A percentile compares a stretch with the other conserved stretches of the same genome.
Evolutionary conservation across 371 early-diverging fungal species (phyloP).

Genomic region (Haplosporangium sp.): DNA sequence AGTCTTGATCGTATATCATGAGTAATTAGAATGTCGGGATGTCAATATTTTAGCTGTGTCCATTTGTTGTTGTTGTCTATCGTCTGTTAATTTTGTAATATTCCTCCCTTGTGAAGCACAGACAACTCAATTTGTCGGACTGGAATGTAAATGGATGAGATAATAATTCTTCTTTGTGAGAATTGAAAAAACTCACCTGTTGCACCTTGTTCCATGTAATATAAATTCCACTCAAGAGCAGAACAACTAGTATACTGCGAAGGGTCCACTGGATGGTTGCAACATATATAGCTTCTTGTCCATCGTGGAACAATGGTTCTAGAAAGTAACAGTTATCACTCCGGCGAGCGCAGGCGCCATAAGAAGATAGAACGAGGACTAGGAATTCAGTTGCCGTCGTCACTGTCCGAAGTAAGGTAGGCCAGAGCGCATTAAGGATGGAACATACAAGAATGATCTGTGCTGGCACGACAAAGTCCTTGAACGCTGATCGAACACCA

Average conservation of each 20-base stretch:
- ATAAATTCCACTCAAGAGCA: slow-evolving; percentile 24
- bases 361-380: slow-evolving; percentile 44
- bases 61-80: neutral
- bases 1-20: too few relatives aligned
- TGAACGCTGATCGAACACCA: slow-evolving; percentile 53
- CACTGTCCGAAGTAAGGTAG: slow-evolving; percentile 24
- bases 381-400: slow-evolving; percentile 39
- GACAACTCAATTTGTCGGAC: slow-evolving; percentile 1
- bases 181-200: slow-evolving; percentile 21
- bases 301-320: slow-evolving; percentile 42
- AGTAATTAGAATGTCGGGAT: too few relatives aligned
- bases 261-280: slow-evolving; percentile 50
- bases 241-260: slow-evolving; percentile 24
- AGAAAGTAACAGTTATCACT: slow-evolving; percentile 51
- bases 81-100: neutral
- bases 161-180: neutral
- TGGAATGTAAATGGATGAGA: neutral
- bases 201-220: slow-evolving; percentile 19
- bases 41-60: neutral
- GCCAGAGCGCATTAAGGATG: slow-evolving; percentile 51
- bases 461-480: slow-evolving; percentile 44
- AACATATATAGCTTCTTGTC: slow-evolving; percentile 46
- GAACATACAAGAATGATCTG: slow-evolving; percentile 54
- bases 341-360: slow-evolving; percentile 46
- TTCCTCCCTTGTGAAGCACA: neutral